Evolutionary conservation across 331 rosid genomes (phyloP), one percentile per base, ranked within the genome.

Genomic region (Saraca asoca): DNA sequence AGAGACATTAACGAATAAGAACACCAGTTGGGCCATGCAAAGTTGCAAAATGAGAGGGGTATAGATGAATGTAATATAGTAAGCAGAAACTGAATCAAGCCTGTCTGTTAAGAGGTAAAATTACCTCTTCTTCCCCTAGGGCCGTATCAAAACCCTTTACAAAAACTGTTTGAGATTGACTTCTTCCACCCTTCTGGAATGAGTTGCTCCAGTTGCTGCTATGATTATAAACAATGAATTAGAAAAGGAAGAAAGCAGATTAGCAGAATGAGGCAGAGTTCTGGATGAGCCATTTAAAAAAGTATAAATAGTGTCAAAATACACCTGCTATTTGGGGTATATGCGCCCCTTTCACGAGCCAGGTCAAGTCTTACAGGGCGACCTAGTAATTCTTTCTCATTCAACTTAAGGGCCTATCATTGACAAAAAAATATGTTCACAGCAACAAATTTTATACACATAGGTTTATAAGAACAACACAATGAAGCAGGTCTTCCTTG

Each of bases 271-370:
- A 6, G 0, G 12, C 16, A 33, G 2, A 50, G 17, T 24, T 24
- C 31, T 4, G 5, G 0, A 12, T 7, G 5, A 19, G 41, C 9
- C 7, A 53, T 10, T 5, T 1, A 13, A 11, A 2, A 5, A 10
- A 15, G n/a, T 0, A 2, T 0, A 12, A 7, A 2, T 6, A 35
- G 7, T 46, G 10, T 43, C 0, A 1, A 6, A 5, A 51, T 33
- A 12, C 76, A 82, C 95, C 85, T 19, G 54, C 77, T 79, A 1
- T 67, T 33, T 5, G 98, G 98, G 7, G 98, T 88, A 49, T 73
- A 81, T n/a, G 95, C 64, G 13, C 92, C 91, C 80, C 84, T 86
- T 70, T 82, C 89, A 29, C 79, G 79, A 33, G 99, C 99, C 14
- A 86, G 6, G 74, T 94, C 99, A 68, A 94, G 96, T 39, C 51